phyloP scores from a whole-genome alignment of 2,329 filamentous ascomycete genomes.

The Epichloe sylvatica region DNA sequence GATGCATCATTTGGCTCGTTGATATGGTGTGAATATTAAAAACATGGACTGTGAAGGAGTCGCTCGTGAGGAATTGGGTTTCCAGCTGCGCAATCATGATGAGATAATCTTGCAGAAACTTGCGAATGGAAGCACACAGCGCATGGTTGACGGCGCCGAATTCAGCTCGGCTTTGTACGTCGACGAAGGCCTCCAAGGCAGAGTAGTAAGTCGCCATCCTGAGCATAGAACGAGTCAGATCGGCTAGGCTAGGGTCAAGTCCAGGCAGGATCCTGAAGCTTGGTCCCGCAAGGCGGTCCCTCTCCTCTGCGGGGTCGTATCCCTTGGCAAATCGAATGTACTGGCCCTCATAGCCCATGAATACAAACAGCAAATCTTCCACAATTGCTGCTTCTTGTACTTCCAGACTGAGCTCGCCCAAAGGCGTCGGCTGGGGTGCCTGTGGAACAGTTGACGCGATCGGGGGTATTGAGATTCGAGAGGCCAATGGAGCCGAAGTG shows the following conservation, averaged over 20 bases:
- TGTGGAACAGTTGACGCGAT: slow-evolving; percentile 61
- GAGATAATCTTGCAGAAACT: slow-evolving; percentile 83
- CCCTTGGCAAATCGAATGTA: slow-evolving; percentile 77
- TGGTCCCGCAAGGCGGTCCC: slow-evolving; percentile 73
- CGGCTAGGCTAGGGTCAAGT: slow-evolving; percentile 79
- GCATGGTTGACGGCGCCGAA: slow-evolving; percentile 94
- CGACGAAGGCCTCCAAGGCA: slow-evolving; percentile 81
- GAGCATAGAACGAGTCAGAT: slow-evolving; percentile 77
- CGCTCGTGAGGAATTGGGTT: slow-evolving; percentile 78
- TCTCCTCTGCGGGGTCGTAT: slow-evolving; percentile 75
- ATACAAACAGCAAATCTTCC: slow-evolving; percentile 83
- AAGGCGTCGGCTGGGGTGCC: slow-evolving; percentile 53
- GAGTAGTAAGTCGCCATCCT: slow-evolving; percentile 90
- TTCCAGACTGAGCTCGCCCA: slow-evolving; percentile 61
- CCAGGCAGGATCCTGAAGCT: slow-evolving; percentile 66
- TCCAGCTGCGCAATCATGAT: slow-evolving; percentile 88
- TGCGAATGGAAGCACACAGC: slow-evolving; percentile 85
- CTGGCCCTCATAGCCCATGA: slow-evolving; percentile 98
- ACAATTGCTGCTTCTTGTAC: slow-evolving; percentile 76
- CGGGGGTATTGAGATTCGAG: slow-evolving; percentile 48
- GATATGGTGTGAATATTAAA: slow-evolving; percentile 84
- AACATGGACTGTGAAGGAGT: slow-evolving; percentile 81
- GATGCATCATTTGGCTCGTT: slow-evolving; percentile 80
- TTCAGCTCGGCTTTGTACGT: slow-evolving; percentile 84
- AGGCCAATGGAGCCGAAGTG: slow-evolving; percentile 59